Evolutionary conservation across 2,329 filamentous ascomycete species (phyloP).

Genomic region (Talaromyces sp.): DNA sequence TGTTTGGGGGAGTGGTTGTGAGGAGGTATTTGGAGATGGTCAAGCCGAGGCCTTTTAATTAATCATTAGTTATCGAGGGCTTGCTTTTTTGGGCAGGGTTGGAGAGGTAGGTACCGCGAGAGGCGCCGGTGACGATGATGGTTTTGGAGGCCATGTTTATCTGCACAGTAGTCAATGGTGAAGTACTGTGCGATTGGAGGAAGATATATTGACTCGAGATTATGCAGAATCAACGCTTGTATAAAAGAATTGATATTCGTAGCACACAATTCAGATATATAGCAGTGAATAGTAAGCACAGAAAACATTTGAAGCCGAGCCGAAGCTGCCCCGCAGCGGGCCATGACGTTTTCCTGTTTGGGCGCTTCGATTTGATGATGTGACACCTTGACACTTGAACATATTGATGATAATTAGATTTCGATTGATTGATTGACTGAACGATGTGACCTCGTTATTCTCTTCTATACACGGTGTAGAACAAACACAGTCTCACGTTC

Average conservation of each 20-base stretch:
- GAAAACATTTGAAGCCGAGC: neutral
- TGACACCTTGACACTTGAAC: no score
- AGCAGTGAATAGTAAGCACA: neutral
- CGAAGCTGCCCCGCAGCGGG: neutral
- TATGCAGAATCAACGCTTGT: neutral
- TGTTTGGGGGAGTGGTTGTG: conserved; percentile 42
- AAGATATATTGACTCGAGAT: neutral
- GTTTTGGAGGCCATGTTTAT: conserved; percentile 53
- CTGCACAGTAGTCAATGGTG: conserved; percentile 5
- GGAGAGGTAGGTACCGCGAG: conserved; percentile 45
- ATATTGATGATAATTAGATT: no score
- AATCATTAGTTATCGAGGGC: neutral
- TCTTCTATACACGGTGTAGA: no score
- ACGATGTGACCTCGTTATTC: no score
- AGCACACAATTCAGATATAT: neutral
- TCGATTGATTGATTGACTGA: no score
- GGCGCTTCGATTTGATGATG: no score
- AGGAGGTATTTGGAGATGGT: conserved; percentile 58
- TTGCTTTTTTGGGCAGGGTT: neutral
- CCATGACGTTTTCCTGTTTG: neutral
- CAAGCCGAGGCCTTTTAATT: conserved; percentile 52
- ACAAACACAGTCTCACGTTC: neutral
- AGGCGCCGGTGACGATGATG: conserved; percentile 66
- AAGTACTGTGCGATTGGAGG: neutral
- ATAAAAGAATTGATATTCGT: neutral